These are phyloP conservation scores for Polychaeton citri DNA, from an alignment of 2,329 filamentous ascomycete genomes.

Conservation along the genomic window DNA sequence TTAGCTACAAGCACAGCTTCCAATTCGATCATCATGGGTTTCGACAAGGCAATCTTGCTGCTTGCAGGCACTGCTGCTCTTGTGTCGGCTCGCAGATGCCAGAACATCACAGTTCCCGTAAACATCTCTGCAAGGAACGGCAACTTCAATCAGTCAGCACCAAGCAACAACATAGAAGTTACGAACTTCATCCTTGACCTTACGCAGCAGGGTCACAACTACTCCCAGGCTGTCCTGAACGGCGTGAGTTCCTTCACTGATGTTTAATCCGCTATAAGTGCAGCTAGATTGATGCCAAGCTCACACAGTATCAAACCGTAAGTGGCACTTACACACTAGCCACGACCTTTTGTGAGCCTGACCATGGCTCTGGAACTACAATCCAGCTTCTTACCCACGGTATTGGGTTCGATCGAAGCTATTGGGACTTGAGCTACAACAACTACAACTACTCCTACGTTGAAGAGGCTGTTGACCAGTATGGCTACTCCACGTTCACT, in stretches of 20 bases:
- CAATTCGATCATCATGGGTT: too few relatives aligned
- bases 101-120: conserved; percentile 44
- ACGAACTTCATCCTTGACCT: conserved; percentile 41
- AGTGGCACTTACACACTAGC: conserved; percentile 44
- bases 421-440: conserved; percentile 49
- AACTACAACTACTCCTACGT: conserved; percentile 52
- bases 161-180: conserved; percentile 40
- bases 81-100: conserved; percentile 24
- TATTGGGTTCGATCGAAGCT: conserved; percentile 43
- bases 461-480: conserved; percentile 37
- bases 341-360: conserved; percentile 48
- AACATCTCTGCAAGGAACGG: conserved; percentile 41
- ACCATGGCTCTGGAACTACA: conserved; percentile 20
- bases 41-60: too few relatives aligned
- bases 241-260: conserved; percentile 30
- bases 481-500: conserved; percentile 46
- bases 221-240: conserved; percentile 29
- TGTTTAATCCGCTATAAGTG: neutral
- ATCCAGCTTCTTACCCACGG: conserved; percentile 42
- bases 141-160: conserved; percentile 35
- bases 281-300: neutral
- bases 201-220: conserved; percentile 39
- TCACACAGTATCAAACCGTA: conserved; percentile 33
- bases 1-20: too few relatives aligned
- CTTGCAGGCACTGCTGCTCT: too few relatives aligned